These are phyloP conservation scores for Mucor mucedo DNA, from an alignment of 371 early-diverging fungal genomes.

Conservation along the genomic window DNA sequence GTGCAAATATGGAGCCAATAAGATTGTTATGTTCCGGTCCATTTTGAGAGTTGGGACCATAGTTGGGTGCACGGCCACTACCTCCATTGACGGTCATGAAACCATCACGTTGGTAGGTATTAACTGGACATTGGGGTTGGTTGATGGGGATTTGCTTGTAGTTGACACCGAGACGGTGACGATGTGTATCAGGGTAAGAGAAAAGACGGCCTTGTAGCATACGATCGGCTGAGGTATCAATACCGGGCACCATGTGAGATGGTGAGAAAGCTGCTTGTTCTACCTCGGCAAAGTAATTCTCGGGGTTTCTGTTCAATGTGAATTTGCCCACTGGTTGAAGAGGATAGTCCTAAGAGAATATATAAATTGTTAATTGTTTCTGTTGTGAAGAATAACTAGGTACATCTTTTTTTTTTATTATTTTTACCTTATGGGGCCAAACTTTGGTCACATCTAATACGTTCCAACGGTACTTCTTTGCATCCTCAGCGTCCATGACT, in stretches of 20 bases:
- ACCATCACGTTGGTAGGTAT: slow-evolving; percentile 74
- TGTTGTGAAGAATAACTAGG: not conserved
- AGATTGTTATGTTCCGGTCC: slow-evolving; percentile 62
- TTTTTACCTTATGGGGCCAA: slow-evolving; percentile 65
- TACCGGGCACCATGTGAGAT: slow-evolving; percentile 74
- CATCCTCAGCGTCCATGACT: slow-evolving; percentile 73
- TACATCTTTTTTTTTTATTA: no score
- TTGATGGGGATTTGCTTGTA: slow-evolving; percentile 80
- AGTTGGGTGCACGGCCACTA: slow-evolving; percentile 70
- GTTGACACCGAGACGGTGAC: slow-evolving; percentile 78
- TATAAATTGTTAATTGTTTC: slow-evolving; percentile 5
- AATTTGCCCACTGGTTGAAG: slow-evolving; percentile 72
- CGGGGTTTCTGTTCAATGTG: slow-evolving; percentile 75
- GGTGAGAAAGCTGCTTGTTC: slow-evolving; percentile 83
- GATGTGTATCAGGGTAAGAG: slow-evolving; percentile 81
- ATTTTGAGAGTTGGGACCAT: slow-evolving; percentile 74
- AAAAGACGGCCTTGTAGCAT: slow-evolving; percentile 82
- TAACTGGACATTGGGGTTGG: slow-evolving; percentile 47
- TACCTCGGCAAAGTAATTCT: slow-evolving; percentile 79
- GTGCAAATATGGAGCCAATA: slow-evolving; percentile 44
- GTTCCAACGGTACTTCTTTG: slow-evolving; percentile 73
- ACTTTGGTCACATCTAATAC: slow-evolving; percentile 87
- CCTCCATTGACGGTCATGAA: slow-evolving; percentile 58
- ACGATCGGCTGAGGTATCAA: slow-evolving; percentile 70
- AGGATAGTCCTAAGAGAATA: slow-evolving; percentile 65